These are phyloP conservation scores for Penicillium flavigenum DNA, from an alignment of 495 filamentous ascomycete genomes.

Conservation along the genomic window DNA sequence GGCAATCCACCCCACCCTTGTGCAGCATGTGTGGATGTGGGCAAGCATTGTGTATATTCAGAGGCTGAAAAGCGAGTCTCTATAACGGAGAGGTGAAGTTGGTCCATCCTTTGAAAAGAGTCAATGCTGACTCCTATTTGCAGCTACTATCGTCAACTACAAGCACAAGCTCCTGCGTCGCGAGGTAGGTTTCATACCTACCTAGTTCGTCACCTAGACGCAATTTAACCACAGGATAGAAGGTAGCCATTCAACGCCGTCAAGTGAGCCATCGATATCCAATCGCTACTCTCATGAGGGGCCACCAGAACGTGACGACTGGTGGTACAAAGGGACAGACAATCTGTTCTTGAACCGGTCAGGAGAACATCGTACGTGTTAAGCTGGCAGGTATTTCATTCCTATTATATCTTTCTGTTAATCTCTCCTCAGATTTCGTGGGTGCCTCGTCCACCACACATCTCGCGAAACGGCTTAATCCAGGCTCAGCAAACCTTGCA, in stretches of 20 bases:
- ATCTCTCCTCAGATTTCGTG: conserved; percentile 30
- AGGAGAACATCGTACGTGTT: conserved; percentile 37
- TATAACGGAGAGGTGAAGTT: conserved; percentile 34
- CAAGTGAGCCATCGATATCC: conserved; percentile 11
- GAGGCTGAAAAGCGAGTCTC: conserved; percentile 42
- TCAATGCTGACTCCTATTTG: conserved; percentile 10
- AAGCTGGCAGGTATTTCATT: not conserved
- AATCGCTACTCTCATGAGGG: conserved; percentile 25
- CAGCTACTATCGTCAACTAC: conserved; percentile 37
- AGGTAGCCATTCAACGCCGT: conserved; percentile 10
- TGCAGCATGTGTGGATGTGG: conserved; percentile 34
- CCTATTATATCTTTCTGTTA: not conserved
- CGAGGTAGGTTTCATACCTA: conserved; percentile 9
- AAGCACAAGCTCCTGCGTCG: conserved; percentile 25
- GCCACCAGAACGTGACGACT: conserved; percentile 37
- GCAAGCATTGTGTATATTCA: conserved; percentile 36
- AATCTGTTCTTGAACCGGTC: conserved; percentile 38
- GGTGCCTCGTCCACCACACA: conserved; percentile 38
- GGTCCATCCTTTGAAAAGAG: not conserved
- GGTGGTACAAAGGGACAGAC: conserved; percentile 42
- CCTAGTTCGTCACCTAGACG: not conserved
- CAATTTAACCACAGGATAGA: conserved; percentile 5
- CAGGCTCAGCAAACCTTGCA: conserved; percentile 34
- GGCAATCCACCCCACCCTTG: conserved; percentile 38
- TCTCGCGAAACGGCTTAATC: conserved; percentile 38